Conservation (phyloP, 768 basidiomycete genomes). For the Serendipita indica region DNA sequence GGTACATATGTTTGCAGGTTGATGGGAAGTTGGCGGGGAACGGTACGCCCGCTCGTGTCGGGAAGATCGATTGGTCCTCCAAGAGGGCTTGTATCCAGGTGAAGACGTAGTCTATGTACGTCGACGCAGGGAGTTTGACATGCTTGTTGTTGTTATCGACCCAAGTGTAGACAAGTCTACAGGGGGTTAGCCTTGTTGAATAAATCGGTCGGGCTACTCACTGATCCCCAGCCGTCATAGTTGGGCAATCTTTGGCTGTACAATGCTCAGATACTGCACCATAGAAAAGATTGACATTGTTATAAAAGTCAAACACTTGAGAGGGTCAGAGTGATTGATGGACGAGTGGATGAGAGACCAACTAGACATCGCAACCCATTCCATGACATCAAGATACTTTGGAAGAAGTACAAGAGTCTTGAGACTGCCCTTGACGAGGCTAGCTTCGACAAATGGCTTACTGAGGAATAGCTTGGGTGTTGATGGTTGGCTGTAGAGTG, state of each 20-base stretch:
- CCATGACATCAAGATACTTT: constrained; percentile 32
- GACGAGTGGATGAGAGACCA: not conserved
- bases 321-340: not conserved
- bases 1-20: constrained; percentile 34
- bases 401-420: constrained; percentile 29
- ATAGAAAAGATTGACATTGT: constrained; percentile 35
- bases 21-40: constrained; percentile 31
- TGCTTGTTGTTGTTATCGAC: constrained; percentile 30
- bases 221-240: constrained; percentile 34
- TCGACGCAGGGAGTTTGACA: constrained; percentile 30
- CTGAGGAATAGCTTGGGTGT: constrained; percentile 22
- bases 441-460: constrained; percentile 27
- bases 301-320: constrained; percentile 36
- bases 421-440: constrained; percentile 28
- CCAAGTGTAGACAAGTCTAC: constrained; percentile 33
- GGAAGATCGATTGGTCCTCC: constrained; percentile 32
- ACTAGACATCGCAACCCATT: constrained; percentile 27
- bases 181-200: not conserved
- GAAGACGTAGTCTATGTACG: constrained; percentile 36
- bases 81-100: constrained; percentile 33
- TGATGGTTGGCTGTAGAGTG: not conserved
- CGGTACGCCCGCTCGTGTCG: constrained; percentile 31
- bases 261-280: constrained; percentile 31
- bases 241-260: constrained; percentile 31
- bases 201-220: constrained; percentile 16